Percentiles rank a stretch among this genome's conserved stretches.
These are phyloP conservation scores for Sarcodon aspratus DNA, from an alignment of 768 basidiomycete species.

Conservation along the genomic window DNA sequence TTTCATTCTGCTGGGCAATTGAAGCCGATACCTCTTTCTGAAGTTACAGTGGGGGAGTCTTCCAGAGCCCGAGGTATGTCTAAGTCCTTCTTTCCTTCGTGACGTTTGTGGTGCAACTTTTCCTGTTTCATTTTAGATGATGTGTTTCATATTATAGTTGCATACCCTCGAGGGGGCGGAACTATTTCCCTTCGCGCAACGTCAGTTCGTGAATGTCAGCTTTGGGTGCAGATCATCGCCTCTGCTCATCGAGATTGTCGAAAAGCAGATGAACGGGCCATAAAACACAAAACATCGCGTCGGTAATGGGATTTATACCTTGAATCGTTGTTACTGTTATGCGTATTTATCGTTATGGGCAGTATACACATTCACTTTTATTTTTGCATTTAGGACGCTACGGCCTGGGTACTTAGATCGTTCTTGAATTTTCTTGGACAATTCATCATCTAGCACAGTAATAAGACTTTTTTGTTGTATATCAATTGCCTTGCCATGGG, in stretches of 20 bases:
- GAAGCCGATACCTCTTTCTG: slow-evolving; percentile 67
- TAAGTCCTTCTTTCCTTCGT: neutral
- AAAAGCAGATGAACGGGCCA: slow-evolving; percentile 31
- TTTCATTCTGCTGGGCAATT: neutral
- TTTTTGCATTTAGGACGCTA: too few relatives aligned
- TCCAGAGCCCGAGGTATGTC: slow-evolving; percentile 39
- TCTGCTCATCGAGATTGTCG: slow-evolving; percentile 30
- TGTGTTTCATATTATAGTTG: slow-evolving; percentile 51
- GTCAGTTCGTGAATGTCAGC: slow-evolving; percentile 47
- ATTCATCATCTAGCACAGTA: too few relatives aligned
- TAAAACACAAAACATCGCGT: neutral
- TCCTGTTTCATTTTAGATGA: slow-evolving; percentile 36
- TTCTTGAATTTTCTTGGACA: too few relatives aligned
- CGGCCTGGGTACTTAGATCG: too few relatives aligned
- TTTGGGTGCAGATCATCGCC: slow-evolving; percentile 35
- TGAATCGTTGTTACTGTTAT: too few relatives aligned
- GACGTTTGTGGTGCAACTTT: neutral
- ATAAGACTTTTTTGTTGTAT: too few relatives aligned
- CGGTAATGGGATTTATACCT: neutral
- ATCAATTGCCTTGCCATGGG: too few relatives aligned
- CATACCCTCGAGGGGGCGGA: slow-evolving; percentile 69
- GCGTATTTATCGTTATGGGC: too few relatives aligned
- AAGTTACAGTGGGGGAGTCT: slow-evolving; percentile 45
- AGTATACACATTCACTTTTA: too few relatives aligned
- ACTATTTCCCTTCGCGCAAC: slow-evolving; percentile 46